phyloP scores from a whole-genome alignment of 768 basidiomycete genomes.

The Trichaptum fuscoviolaceum region DNA sequence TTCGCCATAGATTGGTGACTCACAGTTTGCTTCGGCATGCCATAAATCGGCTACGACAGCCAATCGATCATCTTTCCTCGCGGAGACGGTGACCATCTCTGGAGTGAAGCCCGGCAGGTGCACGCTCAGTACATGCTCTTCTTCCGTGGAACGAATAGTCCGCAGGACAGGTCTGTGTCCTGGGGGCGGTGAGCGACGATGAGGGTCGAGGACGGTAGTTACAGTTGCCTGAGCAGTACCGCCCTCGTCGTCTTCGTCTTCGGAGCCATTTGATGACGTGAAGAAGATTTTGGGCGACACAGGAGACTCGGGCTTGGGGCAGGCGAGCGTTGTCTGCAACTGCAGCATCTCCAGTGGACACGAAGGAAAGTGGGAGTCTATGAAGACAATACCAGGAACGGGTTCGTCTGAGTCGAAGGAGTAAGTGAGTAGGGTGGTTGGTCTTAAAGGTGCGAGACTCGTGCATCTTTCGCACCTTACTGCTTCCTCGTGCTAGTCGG shows the following conservation, averaged over 20 bases:
- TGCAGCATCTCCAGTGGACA: background rate
- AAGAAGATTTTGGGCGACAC: background rate
- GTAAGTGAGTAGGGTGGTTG: background rate
- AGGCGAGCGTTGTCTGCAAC: background rate
- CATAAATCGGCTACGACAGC: constrained; percentile 57
- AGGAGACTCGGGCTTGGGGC: background rate
- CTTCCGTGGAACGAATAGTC: background rate
- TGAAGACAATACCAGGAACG: background rate
- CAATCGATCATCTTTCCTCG: constrained; percentile 53
- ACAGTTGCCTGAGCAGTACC: background rate
- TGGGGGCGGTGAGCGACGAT: background rate
- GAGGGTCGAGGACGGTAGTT: background rate
- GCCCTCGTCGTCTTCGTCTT: background rate
- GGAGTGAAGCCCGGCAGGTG: constrained; percentile 45
- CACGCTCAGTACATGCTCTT: constrained; percentile 40
- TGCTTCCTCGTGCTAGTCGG: background rate
- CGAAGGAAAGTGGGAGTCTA: background rate
- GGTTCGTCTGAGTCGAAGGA: background rate
- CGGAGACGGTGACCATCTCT: constrained; percentile 62
- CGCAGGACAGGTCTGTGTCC: background rate
- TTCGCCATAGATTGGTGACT: constrained; percentile 21
- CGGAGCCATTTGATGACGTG: background rate
- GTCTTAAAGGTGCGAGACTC: background rate
- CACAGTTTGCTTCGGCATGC: constrained; percentile 56
- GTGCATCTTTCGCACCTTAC: background rate